Evolutionary conservation across 2,329 filamentous ascomycete species (phyloP), one percentile per base, ranked within the genome.

Genomic region (Colletotrichum endophyticum): DNA sequence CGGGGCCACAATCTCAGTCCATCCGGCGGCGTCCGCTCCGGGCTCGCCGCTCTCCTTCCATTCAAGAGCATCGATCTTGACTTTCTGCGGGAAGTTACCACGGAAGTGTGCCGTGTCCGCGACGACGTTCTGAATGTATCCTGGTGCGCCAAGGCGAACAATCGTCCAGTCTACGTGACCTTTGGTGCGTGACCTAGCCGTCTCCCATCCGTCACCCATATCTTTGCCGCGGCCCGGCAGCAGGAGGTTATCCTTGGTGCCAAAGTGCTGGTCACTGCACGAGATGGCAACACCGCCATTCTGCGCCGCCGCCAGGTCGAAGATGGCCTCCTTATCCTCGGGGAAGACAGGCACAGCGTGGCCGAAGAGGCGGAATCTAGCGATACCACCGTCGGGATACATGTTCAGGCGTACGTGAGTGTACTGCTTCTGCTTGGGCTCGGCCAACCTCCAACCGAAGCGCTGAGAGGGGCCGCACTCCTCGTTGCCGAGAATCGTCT

Each of bases 201-300:
- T 97, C 86, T 97, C 95, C 95, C 95, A 97, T 9, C 95, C 95
- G 83, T 96, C 95, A 67, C 95, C 94, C 95, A 97, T 97, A 85
- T 97, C 94, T 83, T 93, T 92, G 57, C 95, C 95, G 30, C 95
- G 89, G 4, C 94, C 94, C 0, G 95, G 95, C 5, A 96, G 88
- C n/a, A 96, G 89, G 39, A 96, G 87, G 85, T 96, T 96, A 82
- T 95, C 92, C 83, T 94, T 95, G 49, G 92, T 94, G 76, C 95
- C 94, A 81, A 96, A 98, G 85, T 97, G 95, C 86, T 97, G 93
- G 84, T 97, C 95, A 77, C 92, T 95, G 87, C 94, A 96, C 2
- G 91, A 90, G 11, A 95, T 87, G 49, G 94, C 95, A 30, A 96
- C 91, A 39, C 92, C 95, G 57, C 95, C 95, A 84, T 96, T 96